Base-by-base conservation (phyloP, 2,329 filamentous ascomycete genomes). In the Aspergillus niger region DNA sequence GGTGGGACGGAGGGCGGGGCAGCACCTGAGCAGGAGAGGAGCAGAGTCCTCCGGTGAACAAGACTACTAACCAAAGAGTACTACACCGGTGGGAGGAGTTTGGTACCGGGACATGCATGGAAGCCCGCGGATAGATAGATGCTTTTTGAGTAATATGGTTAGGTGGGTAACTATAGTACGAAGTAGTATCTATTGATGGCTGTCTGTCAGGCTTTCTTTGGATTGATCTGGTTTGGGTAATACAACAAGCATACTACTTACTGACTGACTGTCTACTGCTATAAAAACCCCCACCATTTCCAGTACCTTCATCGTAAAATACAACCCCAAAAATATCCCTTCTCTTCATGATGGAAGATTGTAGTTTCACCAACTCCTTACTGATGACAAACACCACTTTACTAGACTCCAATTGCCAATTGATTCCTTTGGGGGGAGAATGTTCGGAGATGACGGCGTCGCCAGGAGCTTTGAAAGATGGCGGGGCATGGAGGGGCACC, bases 21-120 rank as follows among this genome's bases (percentile, higher is more conserved):
- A 63, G 62, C 59, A 55, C 58, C 47, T 50, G 47, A 22, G 17
- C 30, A 22, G 30, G 17, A 22, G 38, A 32, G 49, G 73, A 76
- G 73, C 69, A 75, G 70, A 74, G 72, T 74, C 68, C 69, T 74
- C 73, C 73, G 73, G 71, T 66, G 53, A 55, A 39, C 47, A 50
- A 30, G 24, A 36, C 32, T 26, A 20, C 20, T 20, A 20, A 26
- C 26, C 26, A 26, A 2, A 26, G 6, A 26, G 26, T 26, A 26
- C 6, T 26, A 26, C 24, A 55, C 58, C 59, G 61, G 60, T 63
- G 41, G 41, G 22, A 22, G n/a, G 41, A 44, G 20, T 44, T 44
- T 44, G 41, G 41, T 44, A 44, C 41, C 20, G 41, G 41, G 10
- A 44, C 41, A 43, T 43, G 11, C 24, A 50, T 50, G 47, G 47